Conservation (phyloP, 2,329 filamentous ascomycete species). For the Periconia sp. region DNA sequence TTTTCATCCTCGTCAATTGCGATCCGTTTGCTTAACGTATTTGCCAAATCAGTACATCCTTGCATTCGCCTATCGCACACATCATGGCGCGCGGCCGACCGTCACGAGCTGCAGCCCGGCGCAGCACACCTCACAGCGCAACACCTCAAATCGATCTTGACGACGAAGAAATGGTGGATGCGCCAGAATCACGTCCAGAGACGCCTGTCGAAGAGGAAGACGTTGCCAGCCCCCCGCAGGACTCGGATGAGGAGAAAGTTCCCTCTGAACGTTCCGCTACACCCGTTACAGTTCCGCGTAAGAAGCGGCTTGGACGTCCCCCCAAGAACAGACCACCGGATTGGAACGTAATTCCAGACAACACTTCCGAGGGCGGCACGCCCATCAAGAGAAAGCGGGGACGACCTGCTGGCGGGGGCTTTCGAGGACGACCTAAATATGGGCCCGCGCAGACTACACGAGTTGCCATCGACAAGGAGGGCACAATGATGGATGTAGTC, state of each 20-base stretch:
- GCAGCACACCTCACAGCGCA: slow-evolving; percentile 41
- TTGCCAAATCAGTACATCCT: not conserved
- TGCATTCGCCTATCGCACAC: not conserved
- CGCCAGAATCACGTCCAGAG: slow-evolving; percentile 35
- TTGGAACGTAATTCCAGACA: slow-evolving; percentile 61
- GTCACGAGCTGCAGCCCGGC: slow-evolving; percentile 42
- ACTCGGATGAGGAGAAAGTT: slow-evolving; percentile 54
- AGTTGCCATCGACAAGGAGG: slow-evolving; percentile 89
- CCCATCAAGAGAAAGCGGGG: slow-evolving; percentile 53
- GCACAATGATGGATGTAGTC: slow-evolving; percentile 85
- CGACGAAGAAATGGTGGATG: slow-evolving; percentile 40
- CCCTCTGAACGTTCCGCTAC: slow-evolving; percentile 49
- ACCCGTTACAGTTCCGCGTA: slow-evolving; percentile 62
- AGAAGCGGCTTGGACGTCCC: slow-evolving; percentile 77
- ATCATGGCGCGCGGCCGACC: slow-evolving; percentile 41
- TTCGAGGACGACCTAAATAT: slow-evolving; percentile 74
- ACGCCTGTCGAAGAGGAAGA: slow-evolving; percentile 53
- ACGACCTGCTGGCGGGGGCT: slow-evolving; percentile 54
- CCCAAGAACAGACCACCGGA: slow-evolving; percentile 82
- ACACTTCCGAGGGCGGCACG: slow-evolving; percentile 52
- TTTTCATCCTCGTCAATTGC: not conserved
- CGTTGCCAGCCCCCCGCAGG: slow-evolving; percentile 45
- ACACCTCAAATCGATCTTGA: slow-evolving; percentile 38
- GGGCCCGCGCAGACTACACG: slow-evolving; percentile 75
- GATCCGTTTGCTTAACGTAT: not conserved